Conservation (phyloP, 2,329 filamentous ascomycete genomes). For the Polychaeton citri region DNA sequence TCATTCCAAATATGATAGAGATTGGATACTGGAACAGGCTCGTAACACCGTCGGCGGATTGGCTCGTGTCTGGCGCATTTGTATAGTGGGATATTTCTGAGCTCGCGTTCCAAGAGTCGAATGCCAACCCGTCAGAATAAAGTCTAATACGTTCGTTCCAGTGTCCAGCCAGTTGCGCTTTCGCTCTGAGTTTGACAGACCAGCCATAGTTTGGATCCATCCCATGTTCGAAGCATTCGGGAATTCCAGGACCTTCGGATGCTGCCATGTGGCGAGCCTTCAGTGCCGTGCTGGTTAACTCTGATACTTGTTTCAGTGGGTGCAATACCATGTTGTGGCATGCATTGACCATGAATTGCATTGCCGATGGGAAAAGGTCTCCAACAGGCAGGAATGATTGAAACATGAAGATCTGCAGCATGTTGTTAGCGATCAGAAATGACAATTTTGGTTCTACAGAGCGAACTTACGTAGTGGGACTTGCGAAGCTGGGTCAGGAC, state of each 20-base stretch:
- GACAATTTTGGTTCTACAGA: no score
- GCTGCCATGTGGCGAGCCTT: conserved; percentile 25
- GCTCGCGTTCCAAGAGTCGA: conserved; percentile 37
- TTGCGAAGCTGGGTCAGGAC: conserved; percentile 34
- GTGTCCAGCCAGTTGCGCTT: conserved; percentile 24
- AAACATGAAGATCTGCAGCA: conserved; percentile 34
- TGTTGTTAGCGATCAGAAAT: conserved; percentile 2
- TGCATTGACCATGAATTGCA: neutral
- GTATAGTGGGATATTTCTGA: conserved; percentile 31
- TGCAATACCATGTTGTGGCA: neutral
- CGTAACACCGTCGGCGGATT: conserved; percentile 26
- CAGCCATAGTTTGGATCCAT: conserved; percentile 24
- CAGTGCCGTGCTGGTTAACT: neutral
- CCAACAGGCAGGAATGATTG: conserved; percentile 11
- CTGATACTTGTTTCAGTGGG: neutral
- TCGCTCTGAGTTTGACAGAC: conserved; percentile 26
- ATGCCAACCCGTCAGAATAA: conserved; percentile 39
- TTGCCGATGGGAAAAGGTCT: neutral
- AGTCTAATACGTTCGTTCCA: conserved; percentile 40
- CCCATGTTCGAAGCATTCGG: conserved; percentile 28
- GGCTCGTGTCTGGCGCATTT: conserved; percentile 21
- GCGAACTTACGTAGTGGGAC: conserved; percentile 33
- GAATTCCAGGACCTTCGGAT: conserved; percentile 35
- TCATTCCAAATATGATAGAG: conserved; percentile 41
- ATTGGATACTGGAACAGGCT: conserved; percentile 36